These are phyloP conservation scores for Coemansia sp. DNA, from an alignment of 192 early-diverging fungal species.

Conservation along the genomic window DNA sequence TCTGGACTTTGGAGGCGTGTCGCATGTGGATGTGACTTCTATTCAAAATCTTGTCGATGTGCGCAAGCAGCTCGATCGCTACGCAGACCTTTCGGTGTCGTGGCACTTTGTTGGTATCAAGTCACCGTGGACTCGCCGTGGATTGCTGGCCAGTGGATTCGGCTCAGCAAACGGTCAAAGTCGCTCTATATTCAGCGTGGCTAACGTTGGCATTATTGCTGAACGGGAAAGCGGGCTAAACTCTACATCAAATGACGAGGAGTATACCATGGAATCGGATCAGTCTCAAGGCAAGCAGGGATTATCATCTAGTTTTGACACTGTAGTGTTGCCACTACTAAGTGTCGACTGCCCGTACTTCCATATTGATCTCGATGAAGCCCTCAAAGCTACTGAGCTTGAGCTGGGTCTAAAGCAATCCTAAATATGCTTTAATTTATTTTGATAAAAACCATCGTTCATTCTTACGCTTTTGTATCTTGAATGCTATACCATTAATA, in stretches of 20 bases:
- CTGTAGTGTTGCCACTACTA: constrained; percentile 33
- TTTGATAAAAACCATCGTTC: background rate
- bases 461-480: background rate
- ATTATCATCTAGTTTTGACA: constrained; percentile 26
- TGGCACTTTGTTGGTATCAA: constrained; percentile 60
- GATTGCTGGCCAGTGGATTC: constrained; percentile 47
- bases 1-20: constrained; percentile 79
- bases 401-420: constrained; percentile 32
- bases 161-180: constrained; percentile 24
- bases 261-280: background rate
- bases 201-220: constrained; percentile 29
- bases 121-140: constrained; percentile 42
- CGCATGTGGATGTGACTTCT: constrained; percentile 77
- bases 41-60: constrained; percentile 72
- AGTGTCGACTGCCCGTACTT: constrained; percentile 43
- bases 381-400: constrained; percentile 41
- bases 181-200: constrained; percentile 44
- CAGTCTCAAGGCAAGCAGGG: background rate
- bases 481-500: too few relatives aligned
- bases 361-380: constrained; percentile 53
- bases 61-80: constrained; percentile 58
- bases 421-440: background rate
- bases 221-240: constrained; percentile 11
- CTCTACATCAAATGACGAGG: constrained; percentile 5
- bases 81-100: constrained; percentile 49